Conservation (phyloP, 345 rosid genomes). For the Crucihimalaya himalaica region DNA sequence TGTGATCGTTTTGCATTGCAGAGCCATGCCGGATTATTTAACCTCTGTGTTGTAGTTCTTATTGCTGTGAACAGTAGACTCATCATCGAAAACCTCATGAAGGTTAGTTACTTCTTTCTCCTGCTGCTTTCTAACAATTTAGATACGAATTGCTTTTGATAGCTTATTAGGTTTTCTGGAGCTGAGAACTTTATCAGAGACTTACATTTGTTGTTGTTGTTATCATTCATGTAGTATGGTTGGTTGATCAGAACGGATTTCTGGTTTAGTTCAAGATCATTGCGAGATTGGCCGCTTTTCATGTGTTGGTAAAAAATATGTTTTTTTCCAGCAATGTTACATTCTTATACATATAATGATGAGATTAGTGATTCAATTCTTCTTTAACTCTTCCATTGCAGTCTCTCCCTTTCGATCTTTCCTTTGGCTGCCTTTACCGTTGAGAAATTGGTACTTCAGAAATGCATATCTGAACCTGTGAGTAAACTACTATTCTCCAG, state of each 20-base stretch:
- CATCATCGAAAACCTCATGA: constrained; percentile 91
- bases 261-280: constrained; percentile 88
- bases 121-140: not conserved
- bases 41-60: constrained; percentile 94
- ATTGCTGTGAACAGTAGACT: constrained; percentile 97
- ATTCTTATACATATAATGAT: not conserved
- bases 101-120: constrained; percentile 50
- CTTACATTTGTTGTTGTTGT: constrained; percentile 4
- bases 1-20: constrained; percentile 40
- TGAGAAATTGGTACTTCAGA: constrained; percentile 69
- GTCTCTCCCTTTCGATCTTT: constrained; percentile 82
- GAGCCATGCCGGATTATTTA: constrained; percentile 99
- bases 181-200: no score
- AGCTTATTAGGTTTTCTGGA: not conserved
- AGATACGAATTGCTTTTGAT: not conserved
- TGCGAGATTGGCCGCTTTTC: constrained; percentile 96
- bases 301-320: constrained; percentile 80
- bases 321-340: not conserved
- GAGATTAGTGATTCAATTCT: not conserved
- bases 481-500: constrained; percentile 38
- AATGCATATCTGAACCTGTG: constrained; percentile 62
- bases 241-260: constrained; percentile 87
- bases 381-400: constrained; percentile 40
- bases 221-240: constrained; percentile 71
- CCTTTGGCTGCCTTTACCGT: constrained; percentile 76